Percentiles rank a stretch among this genome's conserved stretches.
Evolutionary conservation across 2,329 filamentous ascomycete genomes (phyloP).

Genomic region (Cercospora berteroae): DNA sequence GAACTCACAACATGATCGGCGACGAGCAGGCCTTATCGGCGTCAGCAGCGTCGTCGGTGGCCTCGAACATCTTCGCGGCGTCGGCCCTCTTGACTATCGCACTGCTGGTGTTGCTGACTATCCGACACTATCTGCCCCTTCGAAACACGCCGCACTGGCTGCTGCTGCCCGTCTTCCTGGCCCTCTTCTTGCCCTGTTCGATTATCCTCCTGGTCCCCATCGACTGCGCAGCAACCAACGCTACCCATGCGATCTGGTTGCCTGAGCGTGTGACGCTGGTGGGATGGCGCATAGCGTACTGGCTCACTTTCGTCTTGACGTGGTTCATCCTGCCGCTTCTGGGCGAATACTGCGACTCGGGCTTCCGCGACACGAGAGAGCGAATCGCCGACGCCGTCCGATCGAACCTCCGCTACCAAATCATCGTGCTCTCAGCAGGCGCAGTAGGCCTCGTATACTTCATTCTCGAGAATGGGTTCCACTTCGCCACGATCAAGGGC

Average conservation of each 20-base stretch:
- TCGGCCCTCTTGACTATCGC: slow-evolving; percentile 72
- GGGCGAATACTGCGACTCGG: slow-evolving; percentile 91
- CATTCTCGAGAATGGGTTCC: slow-evolving; percentile 72
- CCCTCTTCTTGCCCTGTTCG: slow-evolving; percentile 86
- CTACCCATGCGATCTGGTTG: slow-evolving; percentile 79
- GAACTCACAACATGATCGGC: slow-evolving; percentile 7
- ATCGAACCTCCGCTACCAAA: slow-evolving; percentile 84
- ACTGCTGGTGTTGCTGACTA: slow-evolving; percentile 73
- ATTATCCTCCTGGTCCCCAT: slow-evolving; percentile 92
- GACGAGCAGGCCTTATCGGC: neutral
- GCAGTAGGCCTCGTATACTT: slow-evolving; percentile 77
- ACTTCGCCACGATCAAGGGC: slow-evolving; percentile 71
- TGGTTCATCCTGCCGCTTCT: slow-evolving; percentile 95
- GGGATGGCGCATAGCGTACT: slow-evolving; percentile 93
- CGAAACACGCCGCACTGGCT: slow-evolving; percentile 89
- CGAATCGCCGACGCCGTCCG: slow-evolving; percentile 81
- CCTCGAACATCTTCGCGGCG: slow-evolving; percentile 75
- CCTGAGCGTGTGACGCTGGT: slow-evolving; percentile 75
- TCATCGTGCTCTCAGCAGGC: slow-evolving; percentile 70
- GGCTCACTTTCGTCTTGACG: slow-evolving; percentile 91
- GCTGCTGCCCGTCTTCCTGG: slow-evolving; percentile 88
- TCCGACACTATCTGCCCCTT: slow-evolving; percentile 86
- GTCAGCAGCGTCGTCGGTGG: slow-evolving; percentile 60
- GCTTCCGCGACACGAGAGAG: slow-evolving; percentile 81
- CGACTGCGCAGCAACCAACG: slow-evolving; percentile 64